Evolutionary conservation across 371 early-diverging fungal species (phyloP), one percentile per base, ranked within the genome.

Genomic region (Mortierella sp.): DNA sequence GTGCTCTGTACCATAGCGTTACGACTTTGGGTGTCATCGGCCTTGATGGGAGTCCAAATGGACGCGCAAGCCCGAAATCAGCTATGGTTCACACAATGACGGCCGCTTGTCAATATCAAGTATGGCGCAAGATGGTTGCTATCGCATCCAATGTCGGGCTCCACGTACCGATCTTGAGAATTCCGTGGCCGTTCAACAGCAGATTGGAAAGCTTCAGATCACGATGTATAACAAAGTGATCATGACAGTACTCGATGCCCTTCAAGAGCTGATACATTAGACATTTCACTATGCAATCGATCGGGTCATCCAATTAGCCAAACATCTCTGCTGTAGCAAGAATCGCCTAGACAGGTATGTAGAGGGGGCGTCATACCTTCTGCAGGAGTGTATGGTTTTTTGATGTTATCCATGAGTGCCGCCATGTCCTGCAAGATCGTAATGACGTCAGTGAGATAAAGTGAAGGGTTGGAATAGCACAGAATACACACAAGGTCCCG

Each of bases 1-100:
- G 98, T 7, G 98, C 86, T 54, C 98, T 88, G 71, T 98, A 97
- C 97, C 97, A 97, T 10, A 97, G 80, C 9, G 99, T 99, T 3
- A 97, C 95, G 7, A 99, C 98, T 55, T 93, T 88, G 1, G 95
- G 96, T 10, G 96, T 95, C 94, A 95, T 92, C 14, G 94, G 89
- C 48, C 87, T 82, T 0, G 78, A 56, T 2, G 93, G 92, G 46
- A 78, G 46, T 50, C 88, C 86, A 56, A 90, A 87, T 24, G 87
- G 85, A 28, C 95, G 83, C 0, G 97, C 96, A 52, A 97, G 83
- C 0, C 97, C 96, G 81, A 96, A 96, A 80, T 97, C 96, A 42
- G 94, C 92, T 91, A 58, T 2, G 7, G 19, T 43, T 12, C 34
- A 10, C 10, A 34, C 34, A 34, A n/a, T 34, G 18, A 31, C 18